A percentile compares a stretch with the other conserved stretches of the same genome.
phyloP scores from a whole-genome alignment of 306 rosid genomes.

The Coriaria nepalensis region DNA sequence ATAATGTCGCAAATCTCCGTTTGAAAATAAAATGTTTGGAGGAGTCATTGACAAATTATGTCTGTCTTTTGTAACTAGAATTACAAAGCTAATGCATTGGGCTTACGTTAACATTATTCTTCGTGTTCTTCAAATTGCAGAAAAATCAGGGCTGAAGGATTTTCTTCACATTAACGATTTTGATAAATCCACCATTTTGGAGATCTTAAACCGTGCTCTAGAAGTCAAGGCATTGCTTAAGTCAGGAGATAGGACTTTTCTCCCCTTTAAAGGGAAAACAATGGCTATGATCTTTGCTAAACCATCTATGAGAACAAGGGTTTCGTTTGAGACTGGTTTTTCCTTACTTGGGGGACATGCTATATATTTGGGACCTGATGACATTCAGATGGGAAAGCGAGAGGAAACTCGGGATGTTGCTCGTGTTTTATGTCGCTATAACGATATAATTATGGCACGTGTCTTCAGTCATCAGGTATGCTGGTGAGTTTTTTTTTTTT shows the following conservation, averaged over 20 bases:
- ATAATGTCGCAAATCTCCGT: too few species aligned
- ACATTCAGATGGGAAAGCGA: conserved; percentile 94
- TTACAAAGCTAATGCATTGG: too few species aligned
- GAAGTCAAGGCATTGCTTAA: conserved; percentile 74
- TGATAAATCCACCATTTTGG: conserved; percentile 55
- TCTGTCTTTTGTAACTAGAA: too few species aligned
- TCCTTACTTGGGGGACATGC: conserved; percentile 83
- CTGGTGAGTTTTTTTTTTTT: conserved; percentile 32
- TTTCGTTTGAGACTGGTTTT: conserved; percentile 95
- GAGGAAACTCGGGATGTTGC: conserved; percentile 96
- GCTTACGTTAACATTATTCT: too few species aligned
- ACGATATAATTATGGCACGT: conserved; percentile 90
- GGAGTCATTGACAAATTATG: too few species aligned
- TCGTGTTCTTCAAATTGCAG: too few species aligned
- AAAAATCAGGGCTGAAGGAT: conserved; percentile 45
- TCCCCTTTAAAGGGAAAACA: conserved; percentile 78
- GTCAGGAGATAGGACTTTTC: conserved; percentile 73
- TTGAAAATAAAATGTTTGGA: too few species aligned
- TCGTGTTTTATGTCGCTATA: conserved; percentile 70
- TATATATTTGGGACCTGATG: conserved; percentile 78
- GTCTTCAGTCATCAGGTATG: conserved; percentile 96
- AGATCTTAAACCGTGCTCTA: conserved; percentile 64
- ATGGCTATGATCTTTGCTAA: conserved; percentile 96
- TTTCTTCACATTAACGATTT: conserved; percentile 76
- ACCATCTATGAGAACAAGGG: conserved; percentile 93